Evolutionary conservation across 768 basidiomycete genomes (phyloP), one percentile per base, ranked within the genome.

Genomic region (Pholiota conissans): DNA sequence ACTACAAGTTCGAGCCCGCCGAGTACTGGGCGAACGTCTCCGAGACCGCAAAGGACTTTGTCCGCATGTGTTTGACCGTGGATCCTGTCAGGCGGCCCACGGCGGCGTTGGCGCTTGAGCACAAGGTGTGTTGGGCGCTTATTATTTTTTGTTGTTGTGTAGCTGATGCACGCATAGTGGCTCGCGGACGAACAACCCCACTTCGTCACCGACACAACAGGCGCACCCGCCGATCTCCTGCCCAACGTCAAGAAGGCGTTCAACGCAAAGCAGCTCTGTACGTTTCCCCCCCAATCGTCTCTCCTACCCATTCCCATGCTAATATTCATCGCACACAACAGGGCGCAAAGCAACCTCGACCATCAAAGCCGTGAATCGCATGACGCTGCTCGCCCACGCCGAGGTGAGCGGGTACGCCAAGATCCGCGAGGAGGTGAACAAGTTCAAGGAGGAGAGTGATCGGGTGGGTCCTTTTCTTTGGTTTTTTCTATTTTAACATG

Each of bases 1-100:
- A 97, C 74, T 98, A 93, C 76, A 89, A 88, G 68, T 98, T 98
- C 68, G 80, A 77, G 56, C 74, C 78, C 64, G 84, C 78, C 64
- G 92, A 92, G 66, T 94, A 94, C 71, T 95, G 94, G 93, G 79
- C 70, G 39, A 89, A 89, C 65, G 92, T 95, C n/a, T 88, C 89
- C 1, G 78, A 84, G 52, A 82, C 89, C 3, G 96, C 94, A 1
- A 87, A 87, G 57, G 82, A 86, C 63, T 99, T 99, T 70, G 90
- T 99, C 53, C 67, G 72, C 8, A 72, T 77, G 40, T 98, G 96
- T 69, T 78, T 99, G 63, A 96, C 93, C 0, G 78, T 91, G 58
- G 93, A 99, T 72, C 93, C 92, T 4, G 68, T 69, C 0, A 74
- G 78, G 49, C 84, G 96, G n/a, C 90, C 93, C 18, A 95, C 92